These are phyloP conservation scores for Violaceomyces palustris DNA, from an alignment of 1,284 basidiomycete species.

Conservation along the genomic window DNA sequence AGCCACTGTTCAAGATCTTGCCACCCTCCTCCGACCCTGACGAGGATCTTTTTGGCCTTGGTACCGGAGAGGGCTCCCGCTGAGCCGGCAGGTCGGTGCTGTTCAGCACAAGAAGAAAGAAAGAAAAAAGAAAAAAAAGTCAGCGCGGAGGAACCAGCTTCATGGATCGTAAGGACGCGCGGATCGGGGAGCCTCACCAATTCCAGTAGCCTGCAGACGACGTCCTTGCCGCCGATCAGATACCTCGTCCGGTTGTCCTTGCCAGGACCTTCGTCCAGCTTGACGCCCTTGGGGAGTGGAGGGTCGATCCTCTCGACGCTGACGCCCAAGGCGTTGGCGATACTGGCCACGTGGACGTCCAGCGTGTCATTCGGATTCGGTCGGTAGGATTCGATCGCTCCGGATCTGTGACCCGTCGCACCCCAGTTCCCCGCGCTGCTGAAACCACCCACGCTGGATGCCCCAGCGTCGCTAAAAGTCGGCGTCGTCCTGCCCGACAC, in stretches of 20 bases:
- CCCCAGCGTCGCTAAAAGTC: conserved; percentile 24
- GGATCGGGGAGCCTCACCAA: conserved; percentile 56
- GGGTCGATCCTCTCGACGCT: conserved; percentile 73
- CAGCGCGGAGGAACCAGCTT: conserved; percentile 74
- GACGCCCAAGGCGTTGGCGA: conserved; percentile 70
- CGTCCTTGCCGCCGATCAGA: conserved; percentile 64
- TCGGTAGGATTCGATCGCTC: conserved; percentile 58
- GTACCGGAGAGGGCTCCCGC: conserved; percentile 30
- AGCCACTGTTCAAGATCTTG: conserved; percentile 76
- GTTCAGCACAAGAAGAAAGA: conserved; percentile 9
- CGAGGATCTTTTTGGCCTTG: conserved; percentile 44
- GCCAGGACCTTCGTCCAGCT: conserved; percentile 61
- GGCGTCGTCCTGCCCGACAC: conserved; percentile 26
- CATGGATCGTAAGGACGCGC: too few species aligned
- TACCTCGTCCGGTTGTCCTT: conserved; percentile 78
- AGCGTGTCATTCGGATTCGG: conserved; percentile 73
- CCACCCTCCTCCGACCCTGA: conserved; percentile 61
- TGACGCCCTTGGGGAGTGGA: conserved; percentile 59
- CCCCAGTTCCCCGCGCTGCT: conserved; percentile 23
- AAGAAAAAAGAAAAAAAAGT: conserved; percentile 40
- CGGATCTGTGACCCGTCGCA: conserved; percentile 10
- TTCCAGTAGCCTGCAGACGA: conserved; percentile 70
- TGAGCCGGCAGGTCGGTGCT: conserved; percentile 49
- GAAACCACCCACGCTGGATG: conserved; percentile 11
- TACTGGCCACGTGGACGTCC: conserved; percentile 68